Base-by-base conservation (phyloP, 768 basidiomycete genomes). In the Pisolithus albus region DNA sequence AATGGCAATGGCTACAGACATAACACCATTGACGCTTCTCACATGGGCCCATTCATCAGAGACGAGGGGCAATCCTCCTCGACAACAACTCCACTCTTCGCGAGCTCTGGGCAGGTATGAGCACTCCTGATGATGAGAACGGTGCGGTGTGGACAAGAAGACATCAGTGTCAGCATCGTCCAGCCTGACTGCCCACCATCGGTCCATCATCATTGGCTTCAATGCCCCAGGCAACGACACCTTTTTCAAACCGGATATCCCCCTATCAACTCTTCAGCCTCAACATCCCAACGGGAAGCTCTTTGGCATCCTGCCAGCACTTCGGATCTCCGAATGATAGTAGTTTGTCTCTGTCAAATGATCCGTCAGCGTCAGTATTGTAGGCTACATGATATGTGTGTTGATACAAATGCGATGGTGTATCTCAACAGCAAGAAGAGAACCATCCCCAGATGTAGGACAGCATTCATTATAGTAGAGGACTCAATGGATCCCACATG, bases 141-240 rank as follows among this genome's bases (percentile, higher is more conserved):
- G 82, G 80, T 6, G 75, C 3, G 77, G 72, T 7, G 83, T 82
- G 0, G 5, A 89, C 90, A 6, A 90, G 87, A 57, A 72, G 90
- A 38, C 72, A 90, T n/a, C 89, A 89, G 86, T 53, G 89, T 92
- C 57, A 86, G 84, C 55, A 80, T 90, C 59, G 86, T 89, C 10
- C 89, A 88, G 62, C 86, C 1, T 90, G 86, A 1, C 74, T 89
- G 15, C 88, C 88, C 38, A 86, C 69, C 80, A 41, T 83, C 83
- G 1, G 78, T n/a, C n/a, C n/a, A n/a, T n/a, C n/a, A n/a, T n/a
- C n/a, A n/a, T n/a, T n/a, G n/a, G n/a, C n/a, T n/a, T n/a, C n/a
- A n/a, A n/a, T n/a, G n/a, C n/a, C n/a, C n/a, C n/a, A n/a, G n/a
- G n/a, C n/a, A n/a, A n/a, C 83, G 52, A 83, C 81, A 59, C 80